These are phyloP conservation scores for Mycena polygramma DNA, from an alignment of 768 basidiomycete genomes.

Conservation along the genomic window DNA sequence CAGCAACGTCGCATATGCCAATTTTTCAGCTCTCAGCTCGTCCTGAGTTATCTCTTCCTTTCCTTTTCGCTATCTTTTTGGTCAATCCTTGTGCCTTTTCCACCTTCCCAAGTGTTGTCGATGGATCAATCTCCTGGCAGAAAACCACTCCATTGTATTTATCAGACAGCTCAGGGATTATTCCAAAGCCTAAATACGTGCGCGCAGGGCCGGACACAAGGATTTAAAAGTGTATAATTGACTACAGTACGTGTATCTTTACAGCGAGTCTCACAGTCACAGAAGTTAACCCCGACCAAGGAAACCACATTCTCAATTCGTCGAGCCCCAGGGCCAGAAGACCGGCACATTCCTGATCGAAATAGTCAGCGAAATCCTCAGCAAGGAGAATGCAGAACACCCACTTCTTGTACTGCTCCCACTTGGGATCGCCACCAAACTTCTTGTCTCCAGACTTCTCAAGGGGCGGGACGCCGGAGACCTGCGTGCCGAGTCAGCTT, in stretches of 20 bases:
- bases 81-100: too few species aligned
- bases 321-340: constrained; percentile 61
- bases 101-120: too few species aligned
- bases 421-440: constrained; percentile 66
- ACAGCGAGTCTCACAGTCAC: too few species aligned
- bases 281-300: too few species aligned
- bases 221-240: too few species aligned
- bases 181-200: too few species aligned
- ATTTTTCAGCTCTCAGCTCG: constrained; percentile 69
- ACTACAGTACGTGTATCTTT: too few species aligned
- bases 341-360: constrained; percentile 54
- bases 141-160: too few species aligned
- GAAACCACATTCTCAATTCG: constrained; percentile 9
- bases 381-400: neutral
- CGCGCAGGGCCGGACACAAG: too few species aligned
- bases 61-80: neutral
- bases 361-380: constrained; percentile 4
- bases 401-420: constrained; percentile 71
- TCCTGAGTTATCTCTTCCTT: constrained; percentile 47
- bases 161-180: too few species aligned
- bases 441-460: constrained; percentile 71
- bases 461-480: constrained; percentile 79
- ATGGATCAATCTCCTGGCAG: too few species aligned
- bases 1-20: constrained; percentile 62
- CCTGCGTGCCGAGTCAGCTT: constrained; percentile 45